These are phyloP conservation scores for Fistulina hepatica DNA, from an alignment of 1,284 basidiomycete genomes.

Conservation along the genomic window DNA sequence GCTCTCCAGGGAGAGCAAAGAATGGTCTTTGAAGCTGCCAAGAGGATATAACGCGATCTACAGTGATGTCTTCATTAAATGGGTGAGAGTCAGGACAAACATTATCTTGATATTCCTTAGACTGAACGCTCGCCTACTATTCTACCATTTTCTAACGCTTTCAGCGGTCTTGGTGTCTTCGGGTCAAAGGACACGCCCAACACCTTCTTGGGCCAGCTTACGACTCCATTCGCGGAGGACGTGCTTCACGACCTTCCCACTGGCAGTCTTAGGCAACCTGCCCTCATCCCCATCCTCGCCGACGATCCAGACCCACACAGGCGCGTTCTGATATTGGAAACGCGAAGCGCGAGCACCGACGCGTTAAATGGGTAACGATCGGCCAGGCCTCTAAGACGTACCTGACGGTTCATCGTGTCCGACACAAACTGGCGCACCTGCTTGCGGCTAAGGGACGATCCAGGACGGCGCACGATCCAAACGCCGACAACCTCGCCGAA, in stretches of 20 bases:
- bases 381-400: conserved; percentile 27
- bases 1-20: no score
- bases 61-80: no score
- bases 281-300: conserved; percentile 47
- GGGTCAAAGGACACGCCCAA: conserved; percentile 24
- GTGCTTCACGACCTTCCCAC: conserved; percentile 84
- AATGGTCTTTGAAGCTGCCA: no score
- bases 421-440: conserved; percentile 44
- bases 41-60: no score
- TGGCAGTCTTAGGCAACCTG: conserved; percentile 77
- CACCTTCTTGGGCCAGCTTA: conserved; percentile 30
- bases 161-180: no score
- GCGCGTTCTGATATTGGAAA: conserved; percentile 47
- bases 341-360: background rate
- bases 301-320: conserved; percentile 75
- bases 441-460: conserved; percentile 33
- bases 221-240: conserved; percentile 47
- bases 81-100: no score
- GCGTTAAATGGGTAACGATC: background rate
- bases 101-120: no score
- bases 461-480: conserved; percentile 52
- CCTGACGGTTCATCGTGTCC: conserved; percentile 65
- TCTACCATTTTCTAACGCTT: no score
- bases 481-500: conserved; percentile 74
- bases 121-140: no score